A percentile compares a stretch with the other conserved stretches of the same genome.
Evolutionary conservation across 495 filamentous ascomycete species (phyloP).

Genomic region (Neurospora africana): DNA sequence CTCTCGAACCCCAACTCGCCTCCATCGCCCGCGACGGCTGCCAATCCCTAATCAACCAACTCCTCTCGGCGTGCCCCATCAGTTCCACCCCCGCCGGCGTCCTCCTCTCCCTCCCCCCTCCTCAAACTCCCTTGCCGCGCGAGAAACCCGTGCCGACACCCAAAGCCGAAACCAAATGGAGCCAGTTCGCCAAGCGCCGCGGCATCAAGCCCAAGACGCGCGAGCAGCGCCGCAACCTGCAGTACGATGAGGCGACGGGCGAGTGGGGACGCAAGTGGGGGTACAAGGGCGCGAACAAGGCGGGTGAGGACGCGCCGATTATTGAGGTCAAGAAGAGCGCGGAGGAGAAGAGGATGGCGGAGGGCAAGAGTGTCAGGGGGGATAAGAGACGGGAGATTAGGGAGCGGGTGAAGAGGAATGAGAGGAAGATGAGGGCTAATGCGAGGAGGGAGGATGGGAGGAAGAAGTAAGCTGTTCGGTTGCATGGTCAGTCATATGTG

Average conservation of each 20-base stretch:
- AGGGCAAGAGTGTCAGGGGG: conserved; percentile 47
- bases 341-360: conserved; percentile 37
- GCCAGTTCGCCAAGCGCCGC: conserved; percentile 89
- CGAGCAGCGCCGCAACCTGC: conserved; percentile 53
- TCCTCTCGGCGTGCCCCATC: conserved; percentile 78
- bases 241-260: conserved; percentile 73
- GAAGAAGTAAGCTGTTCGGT: conserved; percentile 22
- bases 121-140: conserved; percentile 61
- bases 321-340: conserved; percentile 77
- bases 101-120: conserved; percentile 59
- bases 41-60: conserved; percentile 69
- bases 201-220: conserved; percentile 75
- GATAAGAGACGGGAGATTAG: conserved; percentile 53
- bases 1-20: conserved; percentile 47
- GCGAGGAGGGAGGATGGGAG: conserved; percentile 38
- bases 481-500: too few species aligned
- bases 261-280: conserved; percentile 93
- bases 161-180: conserved; percentile 84
- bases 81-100: conserved; percentile 54
- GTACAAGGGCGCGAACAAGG: conserved; percentile 78
- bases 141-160: conserved; percentile 78
- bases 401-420: conserved; percentile 55
- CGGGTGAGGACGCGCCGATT: conserved; percentile 54
- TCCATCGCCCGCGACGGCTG: conserved; percentile 71
- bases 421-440: conserved; percentile 59